A percentile compares a stretch with the other conserved stretches of the same genome.
Conservation (phyloP, 495 filamentous ascomycete genomes). For the Usnea hakonensis region DNA sequence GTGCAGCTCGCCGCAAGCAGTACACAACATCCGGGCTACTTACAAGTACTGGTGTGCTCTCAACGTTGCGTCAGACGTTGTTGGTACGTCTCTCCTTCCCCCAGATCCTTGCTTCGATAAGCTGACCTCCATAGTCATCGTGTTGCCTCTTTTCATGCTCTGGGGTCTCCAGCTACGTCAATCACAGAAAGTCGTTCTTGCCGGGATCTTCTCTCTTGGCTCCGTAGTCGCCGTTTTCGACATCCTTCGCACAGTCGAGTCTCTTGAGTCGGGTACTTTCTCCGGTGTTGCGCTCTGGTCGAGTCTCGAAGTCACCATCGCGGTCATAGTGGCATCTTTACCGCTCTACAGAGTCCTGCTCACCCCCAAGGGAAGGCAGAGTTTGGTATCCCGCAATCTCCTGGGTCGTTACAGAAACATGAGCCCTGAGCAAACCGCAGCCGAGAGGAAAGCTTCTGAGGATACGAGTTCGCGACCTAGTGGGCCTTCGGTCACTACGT, state of each 20-base stretch:
- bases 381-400: conserved; percentile 1
- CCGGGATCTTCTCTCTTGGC: conserved; percentile 14
- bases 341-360: conserved; percentile 14
- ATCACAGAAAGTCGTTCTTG: conserved; percentile 8
- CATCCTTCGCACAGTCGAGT: conserved; percentile 19
- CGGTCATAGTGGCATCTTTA: conserved; percentile 15
- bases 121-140: conserved; percentile 8
- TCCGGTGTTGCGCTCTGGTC: conserved; percentile 16
- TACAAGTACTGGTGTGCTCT: conserved; percentile 20
- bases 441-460: conserved; percentile 3
- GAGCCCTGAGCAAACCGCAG: not conserved
- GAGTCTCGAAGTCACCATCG: conserved; percentile 18
- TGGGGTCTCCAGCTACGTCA: conserved; percentile 12
- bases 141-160: conserved; percentile 16
- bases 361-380: conserved; percentile 11
- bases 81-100: not conserved
- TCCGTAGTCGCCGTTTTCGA: conserved; percentile 15
- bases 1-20: conserved; percentile 8
- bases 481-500: conserved; percentile 4
- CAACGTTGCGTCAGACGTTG: conserved; percentile 14
- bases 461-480: not conserved
- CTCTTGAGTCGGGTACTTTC: conserved; percentile 14
- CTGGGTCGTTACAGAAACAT: conserved; percentile 7
- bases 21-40: conserved; percentile 13
- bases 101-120: not conserved